phyloP scores from a whole-genome alignment of 352 stramenopile species.

The Pythium vanterpoolii region DNA sequence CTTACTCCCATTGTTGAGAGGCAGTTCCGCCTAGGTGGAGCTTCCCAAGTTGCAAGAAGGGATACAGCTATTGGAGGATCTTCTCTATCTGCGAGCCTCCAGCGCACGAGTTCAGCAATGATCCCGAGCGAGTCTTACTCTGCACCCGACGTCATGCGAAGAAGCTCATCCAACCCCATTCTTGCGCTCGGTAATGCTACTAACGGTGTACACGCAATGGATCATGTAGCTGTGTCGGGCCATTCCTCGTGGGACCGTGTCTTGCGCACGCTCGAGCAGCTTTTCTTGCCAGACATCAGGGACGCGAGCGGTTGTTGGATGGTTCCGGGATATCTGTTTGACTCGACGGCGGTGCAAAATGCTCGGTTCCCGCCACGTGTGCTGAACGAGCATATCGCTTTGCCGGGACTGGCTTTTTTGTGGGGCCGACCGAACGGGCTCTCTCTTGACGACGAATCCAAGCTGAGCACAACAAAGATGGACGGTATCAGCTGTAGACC shows the following conservation, averaged over 20 bases:
- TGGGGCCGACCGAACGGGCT: constrained; percentile 61
- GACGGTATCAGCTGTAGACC: constrained; percentile 15
- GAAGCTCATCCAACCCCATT: constrained; percentile 11
- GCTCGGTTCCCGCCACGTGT: constrained; percentile 24
- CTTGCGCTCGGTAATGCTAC: not conserved
- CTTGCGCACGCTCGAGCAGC: constrained; percentile 12
- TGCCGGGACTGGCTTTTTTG: constrained; percentile 48
- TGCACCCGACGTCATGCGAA: not conserved
- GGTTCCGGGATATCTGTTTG: constrained; percentile 52
- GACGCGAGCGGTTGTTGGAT: constrained; percentile 45
- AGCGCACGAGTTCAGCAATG: constrained; percentile 9
- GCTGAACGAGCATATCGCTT: constrained; percentile 30
- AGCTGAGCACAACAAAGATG: constrained; percentile 16
- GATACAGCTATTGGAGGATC: not conserved
- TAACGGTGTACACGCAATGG: not conserved
- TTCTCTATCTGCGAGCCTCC: not conserved
- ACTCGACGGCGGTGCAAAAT: constrained; percentile 18
- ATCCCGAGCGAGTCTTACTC: not conserved
- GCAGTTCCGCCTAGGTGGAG: constrained; percentile 3
- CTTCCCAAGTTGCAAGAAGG: not conserved
- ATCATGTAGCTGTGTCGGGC: not conserved
- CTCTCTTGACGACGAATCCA: constrained; percentile 56
- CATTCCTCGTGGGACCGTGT: constrained; percentile 18
- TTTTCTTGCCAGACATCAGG: constrained; percentile 27
- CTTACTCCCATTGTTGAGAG: constrained; percentile 15